Evolutionary conservation across 2,329 filamentous ascomycete genomes (phyloP).

Genomic region (Talaromyces sp.): DNA sequence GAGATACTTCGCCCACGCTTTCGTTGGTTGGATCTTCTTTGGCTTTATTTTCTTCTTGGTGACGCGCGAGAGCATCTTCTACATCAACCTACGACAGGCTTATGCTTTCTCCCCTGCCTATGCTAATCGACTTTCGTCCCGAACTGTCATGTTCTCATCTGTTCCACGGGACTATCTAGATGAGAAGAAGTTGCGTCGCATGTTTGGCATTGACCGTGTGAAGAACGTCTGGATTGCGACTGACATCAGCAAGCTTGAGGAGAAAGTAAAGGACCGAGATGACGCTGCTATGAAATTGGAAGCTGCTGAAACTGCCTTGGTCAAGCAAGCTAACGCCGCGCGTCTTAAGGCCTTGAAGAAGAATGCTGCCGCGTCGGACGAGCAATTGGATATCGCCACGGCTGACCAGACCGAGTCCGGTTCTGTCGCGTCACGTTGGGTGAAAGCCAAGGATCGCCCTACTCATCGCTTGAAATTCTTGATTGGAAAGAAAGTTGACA

Average conservation of each 20-base stretch:
- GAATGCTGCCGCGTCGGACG: constrained; percentile 40
- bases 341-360: constrained; percentile 65
- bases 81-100: constrained; percentile 86
- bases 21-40: constrained; percentile 76
- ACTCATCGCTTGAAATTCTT: constrained; percentile 67
- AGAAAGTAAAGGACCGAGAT: constrained; percentile 76
- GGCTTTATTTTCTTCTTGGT: constrained; percentile 84
- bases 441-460: constrained; percentile 67
- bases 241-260: constrained; percentile 69
- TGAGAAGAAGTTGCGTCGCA: constrained; percentile 67
- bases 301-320: constrained; percentile 77
- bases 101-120: constrained; percentile 83
- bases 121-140: constrained; percentile 77
- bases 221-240: constrained; percentile 79
- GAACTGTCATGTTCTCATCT: constrained; percentile 82
- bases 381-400: constrained; percentile 31
- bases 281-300: constrained; percentile 77
- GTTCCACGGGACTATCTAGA: constrained; percentile 75
- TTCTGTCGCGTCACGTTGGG: constrained; percentile 66
- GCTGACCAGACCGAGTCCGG: constrained; percentile 61
- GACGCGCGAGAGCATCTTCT: constrained; percentile 82
- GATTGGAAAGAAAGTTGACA: constrained; percentile 85
- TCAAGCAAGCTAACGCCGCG: constrained; percentile 69
- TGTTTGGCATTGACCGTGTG: constrained; percentile 74
- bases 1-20: constrained; percentile 75